A percentile compares a stretch with the other conserved stretches of the same genome.
Evolutionary conservation across 164 flowering plant species (phyloP).

Genomic region (Stephania cephalantha): DNA sequence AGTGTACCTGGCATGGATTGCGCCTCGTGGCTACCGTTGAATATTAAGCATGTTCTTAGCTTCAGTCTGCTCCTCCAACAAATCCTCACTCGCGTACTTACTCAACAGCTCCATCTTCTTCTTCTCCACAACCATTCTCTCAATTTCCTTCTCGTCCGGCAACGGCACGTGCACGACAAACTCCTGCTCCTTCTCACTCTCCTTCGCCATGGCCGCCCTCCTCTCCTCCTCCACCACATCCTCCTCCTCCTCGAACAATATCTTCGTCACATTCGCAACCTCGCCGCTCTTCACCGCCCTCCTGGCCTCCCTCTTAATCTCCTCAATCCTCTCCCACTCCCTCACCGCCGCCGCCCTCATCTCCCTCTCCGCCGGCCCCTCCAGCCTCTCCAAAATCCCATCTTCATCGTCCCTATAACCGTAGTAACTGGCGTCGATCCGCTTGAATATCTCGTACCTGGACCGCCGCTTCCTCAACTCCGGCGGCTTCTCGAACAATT

Average conservation of each 20-base stretch:
- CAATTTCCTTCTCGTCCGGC: slow-evolving; percentile 93
- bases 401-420: slow-evolving; percentile 94
- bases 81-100: slow-evolving; percentile 61
- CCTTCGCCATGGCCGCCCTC: slow-evolving; percentile 36
- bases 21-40: slow-evolving; percentile 28
- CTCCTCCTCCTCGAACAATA: slow-evolving; percentile 76
- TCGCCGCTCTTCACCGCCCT: slow-evolving; percentile 76
- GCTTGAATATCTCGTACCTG: slow-evolving; percentile 76
- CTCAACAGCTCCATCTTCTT: slow-evolving; percentile 83
- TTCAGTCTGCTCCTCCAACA: slow-evolving; percentile 72
- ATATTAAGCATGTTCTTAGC: slow-evolving; percentile 89
- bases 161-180: slow-evolving; percentile 86
- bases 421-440: slow-evolving; percentile 93
- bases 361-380: slow-evolving; percentile 60
- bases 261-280: slow-evolving; percentile 46
- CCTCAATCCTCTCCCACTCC: slow-evolving; percentile 74
- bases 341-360: slow-evolving; percentile 58
- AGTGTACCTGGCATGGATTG: neutral
- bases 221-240: slow-evolving; percentile 85
- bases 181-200: slow-evolving; percentile 45
- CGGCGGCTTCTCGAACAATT: slow-evolving; percentile 91
- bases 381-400: slow-evolving; percentile 66
- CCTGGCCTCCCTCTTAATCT: slow-evolving; percentile 68
- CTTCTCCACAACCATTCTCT: slow-evolving; percentile 90
- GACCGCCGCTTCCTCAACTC: slow-evolving; percentile 72